Base-by-base conservation (phyloP, 176 grass and related monocot genomes). In the Zizania latifolia region DNA sequence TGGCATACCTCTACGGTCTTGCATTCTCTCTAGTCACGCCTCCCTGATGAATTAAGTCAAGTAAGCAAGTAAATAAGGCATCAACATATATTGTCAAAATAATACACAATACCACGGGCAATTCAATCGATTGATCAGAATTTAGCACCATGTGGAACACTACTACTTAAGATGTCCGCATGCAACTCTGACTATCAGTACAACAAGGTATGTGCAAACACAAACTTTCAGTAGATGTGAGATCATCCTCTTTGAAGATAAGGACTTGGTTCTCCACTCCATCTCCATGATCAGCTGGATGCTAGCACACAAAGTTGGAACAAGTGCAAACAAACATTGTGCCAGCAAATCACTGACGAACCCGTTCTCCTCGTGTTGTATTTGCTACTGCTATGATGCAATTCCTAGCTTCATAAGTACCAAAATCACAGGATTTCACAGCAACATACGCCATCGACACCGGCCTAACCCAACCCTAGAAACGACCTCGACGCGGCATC, bases 1-100 rank as follows among this genome's bases (percentile, higher is more conserved):
- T 11, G 34, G 29, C 36, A 59, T 77, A 58, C 69, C 72, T 58
- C 56, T 75, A 54, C 71, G 91, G 41, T 94, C 76, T 81, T 92
- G 86, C 89, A 88, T 83, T 80, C 32, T 86, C 12, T 32, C 53
- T 56, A 53, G 31, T 35, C 11, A 75, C 55, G 0, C 35, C 57
- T 83, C 8, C 74, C 80, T 88, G 68, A 28, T 23, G 17, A 72
- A 74, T 44, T 54, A 83, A 55, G 0, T 23, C 76, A 54, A 37
- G 77, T 74, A n/a, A 83, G 27, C 8, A 3, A 54, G 19, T 37
- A 61, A 66, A 7, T 15, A 79, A 79, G 68, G 7, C 14, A 46
- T 15, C 40, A 53, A 50, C 19, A 61, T 22, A 24, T 21, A 13
- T 12, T 74, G 8, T 15, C 38, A 21, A 43, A 61, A 45, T 17